Base-by-base conservation (phyloP, 148 eudicot species). In the Rheum nobile region DNA sequence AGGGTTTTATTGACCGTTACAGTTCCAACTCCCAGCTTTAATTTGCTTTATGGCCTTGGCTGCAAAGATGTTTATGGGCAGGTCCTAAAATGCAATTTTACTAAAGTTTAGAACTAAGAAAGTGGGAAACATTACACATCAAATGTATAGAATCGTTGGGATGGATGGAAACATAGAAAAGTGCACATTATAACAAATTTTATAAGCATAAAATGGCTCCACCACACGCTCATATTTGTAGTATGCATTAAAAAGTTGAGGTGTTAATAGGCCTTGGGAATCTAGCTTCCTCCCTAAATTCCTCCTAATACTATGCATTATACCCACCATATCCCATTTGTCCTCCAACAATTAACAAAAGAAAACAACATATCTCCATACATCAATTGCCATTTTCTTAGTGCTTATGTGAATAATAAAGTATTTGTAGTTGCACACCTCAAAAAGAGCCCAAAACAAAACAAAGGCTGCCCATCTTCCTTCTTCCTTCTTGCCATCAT, bases 381-480 rank as follows among this genome's bases (percentile, higher is more conserved):
- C 35, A 14, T 12, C 39, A 65, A 5, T 65, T 34, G 8, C 39
- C 21, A 34, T 65, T 65, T 65, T 65, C 39, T 65, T 65, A 65
- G 17, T 24, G 70, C 70, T 65, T 6, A 65, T 65, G 70, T 65
- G 70, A 65, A 6, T 65, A 59, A 29, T 59, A 61, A 61, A 61
- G 0, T 61, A 61, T 61, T 22, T 61, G 67, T 34, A 34, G 32
- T 65, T 34, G 70, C 70, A 65, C 38, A 31, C 41, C 10, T 65
- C 39, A 65, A 65, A 65, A 65, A 65, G 70, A 65, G 39, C 24
- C 41, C 39, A 14, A 65, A 17, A 61, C n/a, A 65, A 65, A 65
- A 65, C 70, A 65, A 65, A 65, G 70, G 70, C 70, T 65, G 70
- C 70, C 70, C 70, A 65, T 65, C 70, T 65, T 65, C 67, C 21